phyloP scores from a whole-genome alignment of 805 yeast species.

The Saturnispora kantuleensis region DNA sequence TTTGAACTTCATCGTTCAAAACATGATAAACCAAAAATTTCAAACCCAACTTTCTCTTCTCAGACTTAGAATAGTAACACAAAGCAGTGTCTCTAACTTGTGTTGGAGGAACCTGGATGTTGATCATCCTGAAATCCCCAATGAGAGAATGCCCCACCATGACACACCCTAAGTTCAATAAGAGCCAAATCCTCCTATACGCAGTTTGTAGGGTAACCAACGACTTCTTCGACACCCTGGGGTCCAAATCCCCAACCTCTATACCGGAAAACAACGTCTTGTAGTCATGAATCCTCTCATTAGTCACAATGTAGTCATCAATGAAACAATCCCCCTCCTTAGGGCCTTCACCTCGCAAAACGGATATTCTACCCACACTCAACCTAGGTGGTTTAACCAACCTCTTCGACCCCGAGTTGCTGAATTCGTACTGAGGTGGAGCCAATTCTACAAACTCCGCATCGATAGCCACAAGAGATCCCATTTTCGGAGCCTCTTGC shows the following conservation, averaged over 20 bases:
- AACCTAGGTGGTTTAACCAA: slow-evolving; percentile 65
- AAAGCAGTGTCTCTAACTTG: slow-evolving; percentile 90
- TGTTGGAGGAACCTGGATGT: slow-evolving; percentile 71
- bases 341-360: slow-evolving; percentile 62
- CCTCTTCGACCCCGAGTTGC: slow-evolving; percentile 58
- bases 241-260: slow-evolving; percentile 81
- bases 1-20: slow-evolving; percentile 68
- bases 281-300: slow-evolving; percentile 67
- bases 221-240: slow-evolving; percentile 49
- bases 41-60: slow-evolving; percentile 70
- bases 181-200: slow-evolving; percentile 81
- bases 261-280: slow-evolving; percentile 91
- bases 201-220: slow-evolving; percentile 76
- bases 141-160: slow-evolving; percentile 92
- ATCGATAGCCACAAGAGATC: slow-evolving; percentile 82
- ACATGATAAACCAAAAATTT: slow-evolving; percentile 79
- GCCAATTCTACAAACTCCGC: slow-evolving; percentile 88
- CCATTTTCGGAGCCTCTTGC: slow-evolving; percentile 63
- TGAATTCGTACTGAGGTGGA: slow-evolving; percentile 71
- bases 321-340: slow-evolving; percentile 70
- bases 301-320: slow-evolving; percentile 82
- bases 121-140: slow-evolving; percentile 89
- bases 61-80: slow-evolving; percentile 62
- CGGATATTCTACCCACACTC: slow-evolving; percentile 84
- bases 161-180: slow-evolving; percentile 78